These are phyloP conservation scores for Aspergillus nanangensis DNA, from an alignment of 495 filamentous ascomycete species.

Conservation along the genomic window DNA sequence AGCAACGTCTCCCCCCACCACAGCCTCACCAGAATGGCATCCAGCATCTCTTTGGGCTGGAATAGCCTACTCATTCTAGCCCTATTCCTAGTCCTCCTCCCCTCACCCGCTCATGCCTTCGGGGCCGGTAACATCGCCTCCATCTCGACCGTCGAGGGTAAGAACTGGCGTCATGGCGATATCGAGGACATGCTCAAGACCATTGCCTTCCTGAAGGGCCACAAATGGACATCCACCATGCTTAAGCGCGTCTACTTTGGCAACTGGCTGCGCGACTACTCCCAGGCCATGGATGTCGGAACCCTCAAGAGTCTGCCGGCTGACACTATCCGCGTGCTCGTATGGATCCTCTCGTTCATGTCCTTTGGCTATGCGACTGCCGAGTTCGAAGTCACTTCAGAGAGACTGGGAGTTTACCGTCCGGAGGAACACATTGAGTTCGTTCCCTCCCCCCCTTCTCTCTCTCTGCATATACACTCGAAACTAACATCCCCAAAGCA, in stretches of 20 bases:
- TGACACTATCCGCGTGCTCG: constrained; percentile 83
- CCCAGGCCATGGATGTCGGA: constrained; percentile 87
- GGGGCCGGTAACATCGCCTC: constrained; percentile 95
- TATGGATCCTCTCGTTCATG: constrained; percentile 89
- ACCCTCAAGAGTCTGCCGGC: constrained; percentile 86
- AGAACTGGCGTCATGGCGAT: constrained; percentile 97
- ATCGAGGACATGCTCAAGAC: constrained; percentile 93
- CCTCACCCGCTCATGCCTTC: constrained; percentile 59
- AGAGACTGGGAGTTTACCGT: constrained; percentile 85
- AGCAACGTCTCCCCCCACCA: constrained; percentile 6
- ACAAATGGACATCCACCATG: constrained; percentile 92
- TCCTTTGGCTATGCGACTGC: constrained; percentile 94
- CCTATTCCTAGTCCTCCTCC: constrained; percentile 55
- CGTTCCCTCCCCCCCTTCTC: constrained; percentile 8
- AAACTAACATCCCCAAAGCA: constrained; percentile 30
- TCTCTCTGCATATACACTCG: background rate
- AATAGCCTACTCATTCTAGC: constrained; percentile 47
- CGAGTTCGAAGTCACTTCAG: constrained; percentile 93
- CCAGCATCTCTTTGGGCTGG: constrained; percentile 23
- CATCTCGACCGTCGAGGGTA: constrained; percentile 87
- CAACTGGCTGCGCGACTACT: constrained; percentile 51
- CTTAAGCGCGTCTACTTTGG: constrained; percentile 92
- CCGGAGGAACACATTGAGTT: constrained; percentile 90
- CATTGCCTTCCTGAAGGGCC: constrained; percentile 78
- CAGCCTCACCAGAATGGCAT: constrained; percentile 21